A percentile compares a stretch with the other conserved stretches of the same genome.
Evolutionary conservation across 1,284 basidiomycete genomes (phyloP).

Genomic region (Sporisorium iseilematis-ciliati): DNA sequence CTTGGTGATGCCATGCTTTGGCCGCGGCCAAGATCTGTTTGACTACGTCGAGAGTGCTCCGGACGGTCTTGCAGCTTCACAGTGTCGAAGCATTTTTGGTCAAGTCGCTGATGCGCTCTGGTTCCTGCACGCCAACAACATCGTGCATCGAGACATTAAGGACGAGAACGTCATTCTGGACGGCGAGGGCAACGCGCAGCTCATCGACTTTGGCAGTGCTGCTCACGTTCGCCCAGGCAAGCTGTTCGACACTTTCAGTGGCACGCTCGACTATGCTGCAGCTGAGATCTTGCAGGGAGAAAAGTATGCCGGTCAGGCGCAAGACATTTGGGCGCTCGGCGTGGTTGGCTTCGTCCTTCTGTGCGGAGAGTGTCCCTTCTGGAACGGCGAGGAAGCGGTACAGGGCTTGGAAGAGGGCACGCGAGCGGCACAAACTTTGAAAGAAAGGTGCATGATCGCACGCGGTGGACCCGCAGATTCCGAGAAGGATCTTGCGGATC

Average conservation of each 20-base stretch:
- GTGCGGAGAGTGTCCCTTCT: slow-evolving; percentile 89
- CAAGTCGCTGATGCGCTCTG: slow-evolving; percentile 92
- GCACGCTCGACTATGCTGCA: slow-evolving; percentile 87
- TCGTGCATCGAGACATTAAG: slow-evolving; percentile 97
- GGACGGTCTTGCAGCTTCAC: slow-evolving; percentile 81
- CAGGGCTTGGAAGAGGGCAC: slow-evolving; percentile 61
- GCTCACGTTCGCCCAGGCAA: slow-evolving; percentile 82
- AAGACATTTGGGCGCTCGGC: slow-evolving; percentile 99
- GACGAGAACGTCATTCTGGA: slow-evolving; percentile 89
- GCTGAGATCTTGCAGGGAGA: slow-evolving; percentile 96
- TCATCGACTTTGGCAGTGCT: slow-evolving; percentile 90
- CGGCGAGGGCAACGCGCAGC: slow-evolving; percentile 75
- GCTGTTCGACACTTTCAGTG: slow-evolving; percentile 95
- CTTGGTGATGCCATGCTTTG: slow-evolving; percentile 75
- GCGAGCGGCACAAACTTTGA: slow-evolving; percentile 57
- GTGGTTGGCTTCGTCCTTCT: slow-evolving; percentile 96
- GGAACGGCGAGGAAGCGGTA: slow-evolving; percentile 72
- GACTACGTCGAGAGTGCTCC: slow-evolving; percentile 93
- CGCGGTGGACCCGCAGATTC: slow-evolving; percentile 35
- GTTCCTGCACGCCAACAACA: slow-evolving; percentile 91
- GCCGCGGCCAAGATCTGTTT: slow-evolving; percentile 81
- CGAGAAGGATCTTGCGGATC: slow-evolving; percentile 18
- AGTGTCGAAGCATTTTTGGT: slow-evolving; percentile 86
- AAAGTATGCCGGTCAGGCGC: slow-evolving; percentile 92
- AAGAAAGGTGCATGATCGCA: slow-evolving; percentile 54